Conservation (phyloP, 2,329 filamentous ascomycete species). For the Calonectria crousiana region DNA sequence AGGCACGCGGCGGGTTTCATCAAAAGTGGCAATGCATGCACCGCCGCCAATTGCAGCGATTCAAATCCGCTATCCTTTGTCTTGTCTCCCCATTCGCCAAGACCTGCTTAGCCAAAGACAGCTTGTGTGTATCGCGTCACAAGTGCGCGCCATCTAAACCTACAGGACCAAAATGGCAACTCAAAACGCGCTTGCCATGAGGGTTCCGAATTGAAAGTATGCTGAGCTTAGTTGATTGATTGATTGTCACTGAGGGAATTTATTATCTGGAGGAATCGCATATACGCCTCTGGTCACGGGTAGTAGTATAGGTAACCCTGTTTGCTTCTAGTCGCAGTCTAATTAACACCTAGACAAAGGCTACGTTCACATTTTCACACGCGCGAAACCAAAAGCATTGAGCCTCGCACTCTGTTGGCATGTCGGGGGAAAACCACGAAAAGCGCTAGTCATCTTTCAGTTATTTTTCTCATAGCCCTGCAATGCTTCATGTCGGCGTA, state of each 20-base stretch:
- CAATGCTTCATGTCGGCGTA: background rate
- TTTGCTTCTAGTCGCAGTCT: background rate
- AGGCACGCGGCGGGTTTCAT: constrained; percentile 6
- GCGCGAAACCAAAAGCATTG: background rate
- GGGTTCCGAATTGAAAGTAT: background rate
- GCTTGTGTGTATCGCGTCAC: constrained; percentile 1
- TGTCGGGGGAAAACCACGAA: background rate
- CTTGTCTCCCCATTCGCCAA: constrained; percentile 10
- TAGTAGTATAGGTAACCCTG: background rate
- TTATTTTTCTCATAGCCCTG: background rate
- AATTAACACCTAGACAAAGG: background rate
- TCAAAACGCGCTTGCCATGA: background rate
- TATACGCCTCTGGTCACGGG: background rate
- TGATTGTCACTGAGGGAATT: background rate
- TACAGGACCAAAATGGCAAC: background rate
- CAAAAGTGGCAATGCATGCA: constrained; percentile 7
- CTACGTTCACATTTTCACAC: background rate
- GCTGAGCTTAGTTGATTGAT: background rate
- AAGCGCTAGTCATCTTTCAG: background rate
- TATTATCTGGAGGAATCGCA: background rate
- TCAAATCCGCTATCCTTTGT: background rate
- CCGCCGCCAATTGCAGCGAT: background rate
- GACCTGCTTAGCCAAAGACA: background rate
- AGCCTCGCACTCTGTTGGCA: background rate
- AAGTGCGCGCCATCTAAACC: background rate